These are phyloP conservation scores for Geosmithia morbida DNA, from an alignment of 2,329 filamentous ascomycete genomes.

Conservation along the genomic window DNA sequence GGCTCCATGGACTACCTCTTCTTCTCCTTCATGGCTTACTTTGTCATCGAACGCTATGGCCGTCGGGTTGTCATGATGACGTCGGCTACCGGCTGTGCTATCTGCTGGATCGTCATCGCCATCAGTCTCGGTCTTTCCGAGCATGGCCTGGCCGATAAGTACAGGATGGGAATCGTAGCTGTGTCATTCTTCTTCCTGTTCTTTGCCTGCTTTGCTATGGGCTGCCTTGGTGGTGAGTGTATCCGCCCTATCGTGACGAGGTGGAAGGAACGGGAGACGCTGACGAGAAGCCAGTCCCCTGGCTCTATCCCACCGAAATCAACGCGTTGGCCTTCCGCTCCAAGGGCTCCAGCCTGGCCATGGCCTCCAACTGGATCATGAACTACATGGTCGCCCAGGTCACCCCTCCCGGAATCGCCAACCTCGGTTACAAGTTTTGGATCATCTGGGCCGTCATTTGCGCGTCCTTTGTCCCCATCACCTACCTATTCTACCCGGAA, in stretches of 20 bases:
- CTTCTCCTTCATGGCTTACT: slow-evolving; percentile 2
- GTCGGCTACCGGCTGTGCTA: background rate
- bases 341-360: slow-evolving; percentile 12
- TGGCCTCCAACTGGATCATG: slow-evolving; percentile 6
- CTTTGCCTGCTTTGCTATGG: background rate
- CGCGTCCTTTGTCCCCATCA: slow-evolving; percentile 27
- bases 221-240: background rate
- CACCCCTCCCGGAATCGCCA: slow-evolving; percentile 20
- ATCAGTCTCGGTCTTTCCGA: background rate
- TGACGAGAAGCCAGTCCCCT: slow-evolving; percentile 18
- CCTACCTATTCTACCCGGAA: slow-evolving; percentile 34
- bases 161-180: background rate
- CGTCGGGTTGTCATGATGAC: slow-evolving; percentile 1
- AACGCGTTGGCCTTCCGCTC: slow-evolving; percentile 24
- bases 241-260: slow-evolving; percentile 3
- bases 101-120: slow-evolving; percentile 2
- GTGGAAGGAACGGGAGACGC: slow-evolving; percentile 11
- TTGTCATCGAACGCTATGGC: slow-evolving; percentile 2
- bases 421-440: slow-evolving; percentile 35
- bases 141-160: background rate
- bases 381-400: slow-evolving; percentile 17
- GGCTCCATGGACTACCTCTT: slow-evolving; percentile 10
- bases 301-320: slow-evolving; percentile 25
- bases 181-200: background rate
- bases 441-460: slow-evolving; percentile 36